Base-by-base conservation (phyloP, 768 basidiomycete species). In the Russula sp. region DNA sequence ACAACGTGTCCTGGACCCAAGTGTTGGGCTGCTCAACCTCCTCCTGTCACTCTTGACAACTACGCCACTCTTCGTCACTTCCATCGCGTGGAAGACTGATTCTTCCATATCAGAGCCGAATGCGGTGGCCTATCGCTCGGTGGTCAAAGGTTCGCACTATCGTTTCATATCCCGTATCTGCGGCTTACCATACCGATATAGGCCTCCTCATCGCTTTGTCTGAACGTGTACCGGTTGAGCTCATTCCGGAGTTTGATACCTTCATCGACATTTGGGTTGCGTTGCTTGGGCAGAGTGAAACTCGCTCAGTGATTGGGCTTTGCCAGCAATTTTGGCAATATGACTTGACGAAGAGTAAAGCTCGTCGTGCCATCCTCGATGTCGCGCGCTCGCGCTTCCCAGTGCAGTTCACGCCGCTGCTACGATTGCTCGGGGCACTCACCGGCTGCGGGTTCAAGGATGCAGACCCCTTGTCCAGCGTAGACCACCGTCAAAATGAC, bases 321-420 rank as follows among this genome's bases (percentile, higher is more conserved):
- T 88, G 87, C 65, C 75, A 79, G 6, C 90, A 94, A 66, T 95
- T 84, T 71, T 98, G 94, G 93, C 78, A 84, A 56, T 78, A 75
- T 1, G 92, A 94, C 69, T 89, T 85, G 83, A 75, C 83, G 42
- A 77, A 79, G 41, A 83, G 83, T 50, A 78, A 80, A 4, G 75
- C 85, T 20, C 88, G 93, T 35, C 82, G 88, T 32, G 88, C 89
- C 39, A 81, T 95, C 53, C 81, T 98, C 58, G 92, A 94, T 63
- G 84, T 92, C 25, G 83, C 88, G 7, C 81, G 88, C 3, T 82
- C 88, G 9, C 83, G 90, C 2, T 98, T 93, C 73, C 94, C 94
- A 2, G 80, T 91, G 35, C 85, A 92, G 58, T 79, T 88, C 64
- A 77, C 79, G 29, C 83, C 86, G 0, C 80, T 95, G 22, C 70